phyloP scores from a whole-genome alignment of 2,329 filamentous ascomycete species.

The Ceratocystiopsis sp. region DNA sequence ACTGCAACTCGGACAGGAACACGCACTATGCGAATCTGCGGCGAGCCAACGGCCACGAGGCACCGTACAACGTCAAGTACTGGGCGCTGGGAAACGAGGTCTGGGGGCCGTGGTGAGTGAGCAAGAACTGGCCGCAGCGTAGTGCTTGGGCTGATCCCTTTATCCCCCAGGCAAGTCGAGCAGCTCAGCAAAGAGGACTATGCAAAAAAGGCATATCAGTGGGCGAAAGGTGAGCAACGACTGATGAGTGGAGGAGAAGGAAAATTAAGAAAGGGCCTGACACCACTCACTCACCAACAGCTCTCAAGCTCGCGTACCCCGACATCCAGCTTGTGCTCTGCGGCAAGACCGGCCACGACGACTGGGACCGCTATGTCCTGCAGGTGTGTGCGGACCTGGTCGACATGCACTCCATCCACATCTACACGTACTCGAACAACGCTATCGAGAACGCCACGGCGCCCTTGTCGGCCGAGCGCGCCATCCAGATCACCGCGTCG shows the following conservation, averaged over 20 bases:
- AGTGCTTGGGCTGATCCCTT: too few species aligned
- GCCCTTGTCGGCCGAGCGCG: slow-evolving; percentile 52
- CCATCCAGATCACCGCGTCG: slow-evolving; percentile 50
- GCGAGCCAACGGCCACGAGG: slow-evolving; percentile 53
- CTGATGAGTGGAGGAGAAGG: too few species aligned
- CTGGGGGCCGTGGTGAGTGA: slow-evolving; percentile 33
- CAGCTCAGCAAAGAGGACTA: slow-evolving; percentile 55
- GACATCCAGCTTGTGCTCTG: slow-evolving; percentile 55
- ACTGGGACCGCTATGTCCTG: slow-evolving; percentile 59
- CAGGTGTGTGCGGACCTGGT: slow-evolving; percentile 48
- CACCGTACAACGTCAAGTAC: slow-evolving; percentile 71
- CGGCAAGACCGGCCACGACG: slow-evolving; percentile 49
- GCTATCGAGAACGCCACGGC: slow-evolving; percentile 37
- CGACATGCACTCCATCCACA: slow-evolving; percentile 68
- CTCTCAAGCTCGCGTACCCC: slow-evolving; percentile 54
- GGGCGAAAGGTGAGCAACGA: slow-evolving; percentile 35
- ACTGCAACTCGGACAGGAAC: slow-evolving; percentile 64
- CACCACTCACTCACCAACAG: slow-evolving; percentile 11
- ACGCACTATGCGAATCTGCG: slow-evolving; percentile 72
- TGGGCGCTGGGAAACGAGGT: slow-evolving; percentile 70
- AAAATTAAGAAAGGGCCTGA: too few species aligned
- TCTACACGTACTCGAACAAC: slow-evolving; percentile 44
- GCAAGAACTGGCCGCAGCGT: too few species aligned
- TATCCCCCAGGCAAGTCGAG: slow-evolving; percentile 45
- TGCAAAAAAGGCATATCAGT: slow-evolving; percentile 50